Percentiles rank a stretch among this genome's conserved stretches.
phyloP scores from a whole-genome alignment of 805 yeast species.

The Pichia ethanolica region DNA sequence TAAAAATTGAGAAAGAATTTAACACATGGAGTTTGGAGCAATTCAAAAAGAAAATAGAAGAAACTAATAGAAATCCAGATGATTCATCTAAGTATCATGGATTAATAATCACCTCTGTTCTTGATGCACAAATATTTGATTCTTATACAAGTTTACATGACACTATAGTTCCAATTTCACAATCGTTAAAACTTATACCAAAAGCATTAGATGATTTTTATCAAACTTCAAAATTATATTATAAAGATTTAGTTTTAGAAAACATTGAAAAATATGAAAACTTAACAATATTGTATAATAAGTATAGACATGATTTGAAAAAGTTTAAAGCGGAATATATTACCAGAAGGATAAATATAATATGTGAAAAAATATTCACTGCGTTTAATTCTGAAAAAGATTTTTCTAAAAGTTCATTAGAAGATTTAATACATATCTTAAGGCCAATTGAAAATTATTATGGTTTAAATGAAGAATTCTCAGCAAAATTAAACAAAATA shows the following conservation, averaged over 20 bases:
- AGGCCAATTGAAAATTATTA: conserved; percentile 7
- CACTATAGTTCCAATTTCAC: conserved; percentile 43
- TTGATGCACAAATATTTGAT: conserved; percentile 4
- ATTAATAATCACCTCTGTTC: background rate
- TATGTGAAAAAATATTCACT: conserved; percentile 42
- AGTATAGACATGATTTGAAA: conserved; percentile 34
- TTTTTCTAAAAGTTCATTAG: conserved; percentile 9
- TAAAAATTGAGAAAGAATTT: conserved; percentile 29
- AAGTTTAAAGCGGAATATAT: conserved; percentile 39
- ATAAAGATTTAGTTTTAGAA: conserved; percentile 26
- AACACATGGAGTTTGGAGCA: background rate
- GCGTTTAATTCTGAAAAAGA: conserved; percentile 24
- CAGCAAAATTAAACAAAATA: background rate
- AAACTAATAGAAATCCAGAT: background rate
- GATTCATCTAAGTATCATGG: background rate
- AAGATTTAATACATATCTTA: conserved; percentile 1
- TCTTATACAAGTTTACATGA: conserved; percentile 35
- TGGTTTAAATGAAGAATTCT: background rate
- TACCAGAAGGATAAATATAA: conserved; percentile 48
- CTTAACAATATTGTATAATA: conserved; percentile 34
- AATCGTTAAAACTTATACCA: conserved; percentile 46
- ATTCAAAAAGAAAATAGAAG: conserved; percentile 1
- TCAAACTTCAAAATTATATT: conserved; percentile 21
- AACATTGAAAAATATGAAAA: conserved; percentile 33
- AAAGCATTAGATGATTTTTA: conserved; percentile 38